Evolutionary conservation across 73 alveolate genomes (phyloP).

Genomic region (Halteria grandinella): DNA sequence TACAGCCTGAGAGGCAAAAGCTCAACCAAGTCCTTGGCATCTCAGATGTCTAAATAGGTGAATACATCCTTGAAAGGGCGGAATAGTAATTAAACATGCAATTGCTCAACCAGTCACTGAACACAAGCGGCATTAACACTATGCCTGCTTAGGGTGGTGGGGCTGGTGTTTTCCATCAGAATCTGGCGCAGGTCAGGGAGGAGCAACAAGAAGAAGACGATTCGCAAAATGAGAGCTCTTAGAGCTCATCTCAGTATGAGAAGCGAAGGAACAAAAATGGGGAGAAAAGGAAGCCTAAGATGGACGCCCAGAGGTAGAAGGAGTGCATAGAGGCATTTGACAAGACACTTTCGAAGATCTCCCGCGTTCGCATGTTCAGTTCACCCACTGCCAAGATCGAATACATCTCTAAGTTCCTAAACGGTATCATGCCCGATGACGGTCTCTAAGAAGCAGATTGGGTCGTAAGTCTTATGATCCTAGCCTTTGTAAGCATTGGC

Average conservation of each 20-base stretch:
- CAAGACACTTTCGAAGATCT: background rate
- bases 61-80: background rate
- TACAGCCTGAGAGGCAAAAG: background rate
- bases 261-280: no score
- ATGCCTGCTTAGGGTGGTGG: no score
- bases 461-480: background rate
- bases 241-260: no score
- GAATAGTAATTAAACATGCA: background rate
- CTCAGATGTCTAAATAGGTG: background rate
- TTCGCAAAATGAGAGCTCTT: slow-evolving; percentile 16
- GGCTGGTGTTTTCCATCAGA: no score
- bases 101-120: no score
- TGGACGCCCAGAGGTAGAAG: background rate
- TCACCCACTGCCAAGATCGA: slow-evolving; percentile 30
- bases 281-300: no score
- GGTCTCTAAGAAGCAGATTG: slow-evolving; percentile 28
- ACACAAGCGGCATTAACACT: no score
- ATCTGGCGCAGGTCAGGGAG: no score
- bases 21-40: slow-evolving; percentile 8
- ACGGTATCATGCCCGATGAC: slow-evolving; percentile 4
- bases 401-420: background rate
- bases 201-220: slow-evolving; percentile 40
- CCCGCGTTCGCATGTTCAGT: background rate
- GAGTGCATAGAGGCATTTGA: slow-evolving; percentile 14
- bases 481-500: background rate